Base-by-base conservation (phyloP, 1,284 basidiomycete species). In the Xerocomus nothofagi region DNA sequence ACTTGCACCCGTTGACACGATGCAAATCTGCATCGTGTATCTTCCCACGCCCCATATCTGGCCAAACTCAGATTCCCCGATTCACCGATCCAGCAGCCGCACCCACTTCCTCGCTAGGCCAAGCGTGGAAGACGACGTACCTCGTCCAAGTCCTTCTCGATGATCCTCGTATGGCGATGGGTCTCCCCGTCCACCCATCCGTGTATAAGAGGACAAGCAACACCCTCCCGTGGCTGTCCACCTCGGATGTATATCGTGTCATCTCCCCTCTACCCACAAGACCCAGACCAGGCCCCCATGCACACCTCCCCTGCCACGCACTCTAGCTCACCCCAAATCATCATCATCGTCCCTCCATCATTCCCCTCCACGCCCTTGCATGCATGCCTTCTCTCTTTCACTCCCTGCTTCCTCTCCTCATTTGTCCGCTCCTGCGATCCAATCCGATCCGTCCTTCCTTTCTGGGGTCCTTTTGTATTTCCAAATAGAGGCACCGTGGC, bases 1-100 rank as follows among this genome's bases (percentile, higher is more conserved):
- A 62, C 61, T 63, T 65, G 62, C 54, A 56, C 57, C 59, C 60
- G 62, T 48, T 64, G 60, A 56, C 62, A 67, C 64, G 62, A 67
- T 67, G 64, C 65, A 63, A 63, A 63, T 63, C 61, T 65, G 51
- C 44, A 17, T 30, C 6, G 39, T 44, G 34, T 60, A 65, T 67
- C 62, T 67, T 67, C 61, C 44, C 61, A 65, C 61, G 60, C 12
- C 23, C 52, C 29, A 45, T 33, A 65, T 61, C 51, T 57, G 24
- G 49, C 1, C 44, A 50, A 15, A 6, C 53, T 49, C 47, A 63
- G 61, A 63, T 63, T 66, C 24, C 61, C 62, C 63, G 60, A 62
- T 62, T 55, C 41, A 55, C 62, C 60, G 62, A 62, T 65, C 60
- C 59, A 47, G 21, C 41, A 29, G 8, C 39, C 8, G 39, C 31